Percentiles rank a stretch among this genome's conserved stretches.
Evolutionary conservation across 441 rosid genomes (phyloP).

Genomic region (Corymbia calophylla): DNA sequence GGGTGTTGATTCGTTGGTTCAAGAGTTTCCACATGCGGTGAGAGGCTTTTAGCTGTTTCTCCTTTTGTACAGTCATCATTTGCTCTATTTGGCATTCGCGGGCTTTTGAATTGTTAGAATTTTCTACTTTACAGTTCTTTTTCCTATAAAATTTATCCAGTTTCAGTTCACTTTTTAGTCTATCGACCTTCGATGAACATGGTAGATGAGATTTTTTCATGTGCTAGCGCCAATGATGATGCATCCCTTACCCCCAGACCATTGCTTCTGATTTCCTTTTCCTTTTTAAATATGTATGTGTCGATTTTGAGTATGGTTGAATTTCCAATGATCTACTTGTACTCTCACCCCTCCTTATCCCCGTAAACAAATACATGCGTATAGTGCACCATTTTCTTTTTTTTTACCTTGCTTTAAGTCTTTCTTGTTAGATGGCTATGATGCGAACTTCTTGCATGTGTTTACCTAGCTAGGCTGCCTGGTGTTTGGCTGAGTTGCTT

Average conservation of each 20-base stretch:
- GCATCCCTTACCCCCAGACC: background rate
- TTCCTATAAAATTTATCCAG: background rate
- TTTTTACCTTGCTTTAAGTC: background rate
- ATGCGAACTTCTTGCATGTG: background rate
- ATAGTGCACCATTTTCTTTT: background rate
- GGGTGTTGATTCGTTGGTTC: constrained; percentile 36
- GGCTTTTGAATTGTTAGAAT: background rate
- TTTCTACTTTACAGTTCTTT: background rate
- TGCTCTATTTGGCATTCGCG: background rate
- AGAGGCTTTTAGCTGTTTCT: constrained; percentile 18
- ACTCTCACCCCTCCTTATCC: background rate
- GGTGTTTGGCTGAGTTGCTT: background rate
- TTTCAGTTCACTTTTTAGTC: background rate
- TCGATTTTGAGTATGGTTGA: background rate
- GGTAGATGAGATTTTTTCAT: background rate
- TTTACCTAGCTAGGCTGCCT: background rate
- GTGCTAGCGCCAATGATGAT: background rate
- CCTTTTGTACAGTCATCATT: background rate
- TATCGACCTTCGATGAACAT: background rate
- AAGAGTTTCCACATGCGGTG: constrained; percentile 61
- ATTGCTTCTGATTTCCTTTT: background rate
- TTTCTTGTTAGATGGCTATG: background rate
- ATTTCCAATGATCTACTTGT: background rate
- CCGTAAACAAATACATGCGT: background rate
- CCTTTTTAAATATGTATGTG: background rate